Conservation (phyloP, 495 filamentous ascomycete genomes). For the Apodospora peruviana region DNA sequence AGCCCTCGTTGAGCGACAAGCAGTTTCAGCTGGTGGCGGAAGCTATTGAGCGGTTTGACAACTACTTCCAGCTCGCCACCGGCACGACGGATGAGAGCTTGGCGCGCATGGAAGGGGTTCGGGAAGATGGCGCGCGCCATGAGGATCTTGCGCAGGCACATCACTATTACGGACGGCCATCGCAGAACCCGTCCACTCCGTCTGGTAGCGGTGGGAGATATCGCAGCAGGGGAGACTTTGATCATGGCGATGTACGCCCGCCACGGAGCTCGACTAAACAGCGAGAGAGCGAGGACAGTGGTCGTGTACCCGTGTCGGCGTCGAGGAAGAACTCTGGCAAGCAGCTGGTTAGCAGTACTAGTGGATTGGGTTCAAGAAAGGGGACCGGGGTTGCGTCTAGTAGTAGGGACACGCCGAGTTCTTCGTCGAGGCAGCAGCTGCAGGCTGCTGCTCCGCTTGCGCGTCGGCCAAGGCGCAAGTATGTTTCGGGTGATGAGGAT, state of each 20-base stretch:
- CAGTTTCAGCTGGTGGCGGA: conserved; percentile 2
- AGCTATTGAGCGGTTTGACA: conserved; percentile 2
- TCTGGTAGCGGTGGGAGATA: not conserved
- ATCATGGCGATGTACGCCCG: not conserved
- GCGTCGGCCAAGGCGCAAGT: not conserved
- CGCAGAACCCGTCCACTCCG: not conserved
- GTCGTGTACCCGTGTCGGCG: too few relatives aligned
- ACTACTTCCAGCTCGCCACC: not conserved
- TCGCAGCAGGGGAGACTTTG: not conserved
- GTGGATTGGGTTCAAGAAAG: not conserved
- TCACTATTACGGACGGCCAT: not conserved
- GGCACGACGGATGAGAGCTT: not conserved
- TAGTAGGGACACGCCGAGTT: not conserved
- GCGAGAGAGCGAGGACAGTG: too few relatives aligned
- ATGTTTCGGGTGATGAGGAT: not conserved
- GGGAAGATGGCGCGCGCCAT: conserved; percentile 1
- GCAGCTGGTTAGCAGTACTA: not conserved
- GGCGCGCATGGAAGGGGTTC: not conserved
- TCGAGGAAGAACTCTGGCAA: not conserved
- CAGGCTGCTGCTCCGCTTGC: not conserved
- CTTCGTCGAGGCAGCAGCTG: not conserved
- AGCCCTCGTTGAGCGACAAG: not conserved
- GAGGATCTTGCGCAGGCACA: not conserved
- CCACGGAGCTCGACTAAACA: too few relatives aligned
- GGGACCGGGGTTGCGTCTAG: not conserved